Evolutionary conservation across 371 early-diverging fungal species (phyloP).

Genomic region (Lichtheimia ornata): DNA sequence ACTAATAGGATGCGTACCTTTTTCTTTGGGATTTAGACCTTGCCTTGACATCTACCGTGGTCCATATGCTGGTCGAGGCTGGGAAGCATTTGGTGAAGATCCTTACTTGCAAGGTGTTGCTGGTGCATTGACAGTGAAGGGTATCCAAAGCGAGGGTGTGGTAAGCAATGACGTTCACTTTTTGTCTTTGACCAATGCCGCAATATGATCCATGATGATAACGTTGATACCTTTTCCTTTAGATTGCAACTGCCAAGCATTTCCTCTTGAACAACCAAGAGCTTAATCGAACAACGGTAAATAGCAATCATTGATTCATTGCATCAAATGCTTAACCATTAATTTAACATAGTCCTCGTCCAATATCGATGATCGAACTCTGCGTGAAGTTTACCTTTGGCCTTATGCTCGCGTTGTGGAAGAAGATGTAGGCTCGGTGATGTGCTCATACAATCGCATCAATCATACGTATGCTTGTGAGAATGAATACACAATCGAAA

Average conservation of each 20-base stretch:
- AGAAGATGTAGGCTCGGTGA: slow-evolving; percentile 49
- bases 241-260: slow-evolving; percentile 62
- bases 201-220: not conserved
- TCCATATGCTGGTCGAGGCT: slow-evolving; percentile 48
- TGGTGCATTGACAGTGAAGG: slow-evolving; percentile 30
- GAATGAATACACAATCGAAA: slow-evolving; percentile 33
- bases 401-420: slow-evolving; percentile 50
- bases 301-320: not conserved
- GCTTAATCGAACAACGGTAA: slow-evolving; percentile 18
- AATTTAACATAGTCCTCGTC: slow-evolving; percentile 17
- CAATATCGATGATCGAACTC: slow-evolving; percentile 47
- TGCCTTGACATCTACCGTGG: not conserved
- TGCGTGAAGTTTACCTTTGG: slow-evolving; percentile 55
- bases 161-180: slow-evolving; percentile 18
- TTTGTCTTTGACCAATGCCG: not conserved
- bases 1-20: too few species aligned
- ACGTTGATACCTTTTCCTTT: not conserved
- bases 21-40: too few species aligned
- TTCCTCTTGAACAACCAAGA: slow-evolving; percentile 57
- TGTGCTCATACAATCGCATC: slow-evolving; percentile 52
- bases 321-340: not conserved
- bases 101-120: slow-evolving; percentile 55
- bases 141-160: slow-evolving; percentile 45
- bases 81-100: slow-evolving; percentile 66
- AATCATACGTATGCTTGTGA: slow-evolving; percentile 43